These are phyloP conservation scores for Breynia disticha DNA, from an alignment of 441 rosid genomes.

Conservation along the genomic window DNA sequence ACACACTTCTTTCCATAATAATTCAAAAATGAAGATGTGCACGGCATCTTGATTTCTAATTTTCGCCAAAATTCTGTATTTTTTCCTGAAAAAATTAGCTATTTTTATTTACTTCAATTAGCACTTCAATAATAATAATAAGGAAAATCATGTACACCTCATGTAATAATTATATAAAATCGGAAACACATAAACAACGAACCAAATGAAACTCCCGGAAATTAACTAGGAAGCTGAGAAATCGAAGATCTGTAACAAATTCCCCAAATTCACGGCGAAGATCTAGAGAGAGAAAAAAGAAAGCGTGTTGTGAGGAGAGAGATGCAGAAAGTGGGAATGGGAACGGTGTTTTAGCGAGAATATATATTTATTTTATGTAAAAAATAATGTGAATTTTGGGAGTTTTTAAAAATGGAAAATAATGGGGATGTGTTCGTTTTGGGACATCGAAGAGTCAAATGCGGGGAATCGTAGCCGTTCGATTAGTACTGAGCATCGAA, in stretches of 20 bases:
- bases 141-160: neutral
- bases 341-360: conserved; percentile 3
- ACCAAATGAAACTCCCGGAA: neutral
- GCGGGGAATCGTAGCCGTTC: conserved; percentile 35
- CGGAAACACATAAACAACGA: neutral
- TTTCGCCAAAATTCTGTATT: conserved; percentile 7
- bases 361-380: too few species aligned
- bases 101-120: conserved; percentile 2
- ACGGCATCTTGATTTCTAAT: conserved; percentile 53
- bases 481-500: too few species aligned
- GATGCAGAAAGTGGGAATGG: conserved; percentile 2
- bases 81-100: too few species aligned
- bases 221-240: conserved; percentile 7
- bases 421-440: conserved; percentile 29
- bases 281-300: conserved; percentile 15
- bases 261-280: conserved; percentile 23
- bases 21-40: conserved; percentile 59
- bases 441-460: conserved; percentile 39
- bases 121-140: conserved; percentile 20
- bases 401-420: neutral
- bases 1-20: conserved; percentile 42
- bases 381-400: neutral
- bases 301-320: conserved; percentile 2
- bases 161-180: neutral
- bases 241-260: conserved; percentile 12